Base-by-base conservation (phyloP, 2,329 filamentous ascomycete genomes). In the Fusarium chuoi region DNA sequence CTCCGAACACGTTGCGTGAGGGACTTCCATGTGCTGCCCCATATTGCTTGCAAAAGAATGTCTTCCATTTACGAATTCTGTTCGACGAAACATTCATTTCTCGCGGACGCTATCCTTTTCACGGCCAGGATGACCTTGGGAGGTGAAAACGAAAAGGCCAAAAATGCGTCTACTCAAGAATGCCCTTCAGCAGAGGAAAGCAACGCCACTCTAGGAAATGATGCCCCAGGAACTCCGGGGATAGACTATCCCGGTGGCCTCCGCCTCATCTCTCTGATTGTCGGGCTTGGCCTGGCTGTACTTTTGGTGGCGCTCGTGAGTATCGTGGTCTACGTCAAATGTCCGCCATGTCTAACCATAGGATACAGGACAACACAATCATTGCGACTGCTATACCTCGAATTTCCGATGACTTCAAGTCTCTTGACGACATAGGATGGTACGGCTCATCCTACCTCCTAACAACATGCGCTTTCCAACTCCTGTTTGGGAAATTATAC, bases 401-500 rank as follows among this genome's bases (percentile, higher is more conserved):
- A 18, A 52, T 52, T n/a, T 36, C 49, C 5, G 33, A 52, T 24
- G 49, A 52, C 1, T 52, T 52, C 49, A 33, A 24, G 14, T 35
- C 49, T 6, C 46, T 68, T 20, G 51, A 62, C 33, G 52, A 59
- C 24, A 35, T 68, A 8, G 65, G 51, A 17, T 63, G 59, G 59
- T 58, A 63, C 26, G 59, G 44, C 42, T 45, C 65, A 36, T 33
- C 65, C 28, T 66, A 62, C 48, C 63, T 62, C 18, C 36, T 62
- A 13, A 62, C 56, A 15, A 65, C 62, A 26, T 65, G 57, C 42
- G 51, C 38, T 5, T 41, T 42, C 24, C 52, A 62, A 35, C 46
- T 54, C 9, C 28, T 44, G 7, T 62, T 33, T 20, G 44, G 59
- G 5, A 55, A 55, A n/a, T 10, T 42, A 33, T 55, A 55, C 36